phyloP scores from a whole-genome alignment of 2,329 filamentous ascomycete genomes.

The Botrytis byssoidea region DNA sequence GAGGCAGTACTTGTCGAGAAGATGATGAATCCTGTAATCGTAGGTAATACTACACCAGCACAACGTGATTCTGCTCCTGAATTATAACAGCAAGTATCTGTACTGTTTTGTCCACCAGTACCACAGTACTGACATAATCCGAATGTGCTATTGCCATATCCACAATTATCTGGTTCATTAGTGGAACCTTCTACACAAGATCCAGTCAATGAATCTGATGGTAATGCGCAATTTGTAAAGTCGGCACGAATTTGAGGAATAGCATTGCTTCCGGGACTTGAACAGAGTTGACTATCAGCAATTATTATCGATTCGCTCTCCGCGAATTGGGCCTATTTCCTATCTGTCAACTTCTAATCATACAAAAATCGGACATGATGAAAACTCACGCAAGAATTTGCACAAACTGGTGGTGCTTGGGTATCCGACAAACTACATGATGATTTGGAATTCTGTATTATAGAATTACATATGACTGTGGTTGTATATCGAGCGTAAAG shows the following conservation, averaged over 20 bases:
- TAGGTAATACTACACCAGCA: conserved; percentile 72
- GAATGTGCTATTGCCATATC: conserved; percentile 67
- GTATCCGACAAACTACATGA: conserved; percentile 65
- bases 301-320: conserved; percentile 85
- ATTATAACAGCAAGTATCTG: conserved; percentile 90
- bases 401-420: conserved; percentile 75
- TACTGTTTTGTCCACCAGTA: conserved; percentile 81
- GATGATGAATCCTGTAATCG: conserved; percentile 66
- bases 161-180: conserved; percentile 87
- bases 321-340: conserved; percentile 69
- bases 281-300: conserved; percentile 71
- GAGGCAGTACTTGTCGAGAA: conserved; percentile 54
- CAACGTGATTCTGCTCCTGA: conserved; percentile 74
- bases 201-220: conserved; percentile 72
- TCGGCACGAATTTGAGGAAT: conserved; percentile 82
- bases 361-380: neutral
- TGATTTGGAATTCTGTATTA: conserved; percentile 82
- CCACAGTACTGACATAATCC: conserved; percentile 88
- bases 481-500: conserved; percentile 93
- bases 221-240: conserved; percentile 84
- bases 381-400: conserved; percentile 75
- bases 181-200: conserved; percentile 72
- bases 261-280: conserved; percentile 62
- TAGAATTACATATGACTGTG: conserved; percentile 87
- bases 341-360: conserved; percentile 37